Base-by-base conservation (phyloP, 2,329 filamentous ascomycete genomes). In the Seiridium unicorne region DNA sequence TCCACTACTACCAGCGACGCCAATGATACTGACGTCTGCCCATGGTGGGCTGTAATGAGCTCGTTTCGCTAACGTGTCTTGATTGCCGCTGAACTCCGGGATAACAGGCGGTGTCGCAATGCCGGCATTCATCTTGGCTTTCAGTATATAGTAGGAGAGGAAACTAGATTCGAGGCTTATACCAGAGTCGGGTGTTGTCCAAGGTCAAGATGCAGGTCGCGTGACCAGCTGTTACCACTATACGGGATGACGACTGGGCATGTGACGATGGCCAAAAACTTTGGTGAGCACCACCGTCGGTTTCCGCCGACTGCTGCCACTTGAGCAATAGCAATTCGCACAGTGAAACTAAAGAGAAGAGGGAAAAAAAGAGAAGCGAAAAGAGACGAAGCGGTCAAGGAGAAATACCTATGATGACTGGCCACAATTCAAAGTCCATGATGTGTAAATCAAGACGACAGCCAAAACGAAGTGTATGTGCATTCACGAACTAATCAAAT, bases 1-100 rank as follows among this genome's bases (percentile, higher is more conserved):
- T 47, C 95, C 95, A 35, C 94, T 98, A 76, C 92, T 95, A 44
- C 95, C 95, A 65, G 95, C 94, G 68, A 99, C 90, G 55, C 93
- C 95, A 73, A 99, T 97, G 70, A 99, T 97, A 78, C 91, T 94
- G 68, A 97, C 88, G 76, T 98, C 91, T 56, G 91, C 91, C 95
- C 95, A 99, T 74, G 95, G 95, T 62, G 95, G 95, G 64, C 89
- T 90, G 77, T 98, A 99, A 68, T 93, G 90, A 64, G 87, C 88
- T 71, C 82, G 76, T 66, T 81, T 84, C 65, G 82, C 79, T 51
- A 87, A 77, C 13, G 81, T 80, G 64, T 76, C 71, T 40, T 71
- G 69, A 47, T 65, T 61, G 44, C 66, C 67, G 65, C 64, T 66
- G 58, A 70, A 70, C 63, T 76, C 70, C 63, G 68, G 64, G 63